These are phyloP conservation scores for Extremus antarcticus DNA, from an alignment of 495 filamentous ascomycete genomes.

Conservation along the genomic window DNA sequence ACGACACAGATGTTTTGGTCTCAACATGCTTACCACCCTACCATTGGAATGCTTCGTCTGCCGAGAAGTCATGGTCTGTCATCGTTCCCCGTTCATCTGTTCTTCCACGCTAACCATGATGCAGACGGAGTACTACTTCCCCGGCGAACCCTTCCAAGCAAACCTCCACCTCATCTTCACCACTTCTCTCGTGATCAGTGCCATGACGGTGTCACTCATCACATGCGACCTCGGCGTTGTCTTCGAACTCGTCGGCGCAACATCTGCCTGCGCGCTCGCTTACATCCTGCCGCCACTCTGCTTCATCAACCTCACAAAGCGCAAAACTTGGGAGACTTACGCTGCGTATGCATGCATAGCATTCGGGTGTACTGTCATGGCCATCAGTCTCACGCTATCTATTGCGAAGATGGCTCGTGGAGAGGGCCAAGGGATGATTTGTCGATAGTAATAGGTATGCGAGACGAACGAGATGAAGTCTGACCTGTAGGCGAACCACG, in stretches of 20 bases:
- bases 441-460: conserved; percentile 1
- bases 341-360: conserved; percentile 55
- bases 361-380: conserved; percentile 79
- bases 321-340: conserved; percentile 46
- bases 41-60: conserved; percentile 96
- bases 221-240: conserved; percentile 90
- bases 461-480: not conserved
- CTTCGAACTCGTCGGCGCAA: conserved; percentile 92
- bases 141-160: conserved; percentile 65
- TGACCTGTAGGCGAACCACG: not conserved
- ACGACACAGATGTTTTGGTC: conserved; percentile 59
- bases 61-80: conserved; percentile 67
- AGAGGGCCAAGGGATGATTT: conserved; percentile 9
- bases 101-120: not conserved
- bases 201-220: conserved; percentile 65
- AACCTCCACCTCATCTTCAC: conserved; percentile 79
- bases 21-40: conserved; percentile 97
- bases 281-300: conserved; percentile 93
- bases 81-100: not conserved
- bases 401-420: conserved; percentile 26
- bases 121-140: conserved; percentile 73
- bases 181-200: conserved; percentile 62
- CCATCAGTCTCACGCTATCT: conserved; percentile 66
- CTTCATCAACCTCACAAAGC: conserved; percentile 80
- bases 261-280: conserved; percentile 82